Evolutionary conservation across 1,139 yeast genomes (phyloP), one percentile per base, ranked within the genome.

Genomic region (Geotrichum europaeum): DNA sequence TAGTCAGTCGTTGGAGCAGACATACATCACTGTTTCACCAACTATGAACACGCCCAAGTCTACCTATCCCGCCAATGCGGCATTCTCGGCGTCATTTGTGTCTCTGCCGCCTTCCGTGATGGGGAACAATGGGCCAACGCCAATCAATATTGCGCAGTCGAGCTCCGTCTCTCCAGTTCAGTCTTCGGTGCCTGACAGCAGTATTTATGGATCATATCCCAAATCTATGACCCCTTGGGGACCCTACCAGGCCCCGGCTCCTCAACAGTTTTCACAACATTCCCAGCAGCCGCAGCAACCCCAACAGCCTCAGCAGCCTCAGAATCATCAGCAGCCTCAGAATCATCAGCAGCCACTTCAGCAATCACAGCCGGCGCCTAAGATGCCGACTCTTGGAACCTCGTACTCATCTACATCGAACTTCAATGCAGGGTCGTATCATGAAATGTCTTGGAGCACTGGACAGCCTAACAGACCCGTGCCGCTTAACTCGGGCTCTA

Each of bases 1-100:
- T 54, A 68, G 72, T 18, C 61, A 61, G 54, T 64, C 65, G 18
- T 56, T 71, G 55, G 70, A 68, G 55, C 65, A 62, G 50, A 63
- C 65, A 20, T 60, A 66, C 25, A 64, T 67, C 51, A 63, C 60
- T 18, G 63, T 63, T 53, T 62, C 56, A 7, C 58, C 61, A 7
- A 25, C 62, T 25, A 28, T 51, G 3, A 25, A 34, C 13, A 13
- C 57, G 13, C 15, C 60, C 13, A 51, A 18, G 12, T 15, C 60
- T 9, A 50, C 58, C 12, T 57, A 57, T n/a, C 18, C 54, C n/a
- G 18, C 57, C 20, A 22, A 57, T 24, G 34, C 47, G n/a, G 13
- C 51, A 9, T 54, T 36, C 51, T 47, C 58, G n/a, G 1, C 57
- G 15, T 60, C 62, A 22, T 51, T 57, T 15, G 51, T 56, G 3